Conservation (phyloP, 2,329 filamentous ascomycete species). For the Fonsecaea pedrosoi region DNA sequence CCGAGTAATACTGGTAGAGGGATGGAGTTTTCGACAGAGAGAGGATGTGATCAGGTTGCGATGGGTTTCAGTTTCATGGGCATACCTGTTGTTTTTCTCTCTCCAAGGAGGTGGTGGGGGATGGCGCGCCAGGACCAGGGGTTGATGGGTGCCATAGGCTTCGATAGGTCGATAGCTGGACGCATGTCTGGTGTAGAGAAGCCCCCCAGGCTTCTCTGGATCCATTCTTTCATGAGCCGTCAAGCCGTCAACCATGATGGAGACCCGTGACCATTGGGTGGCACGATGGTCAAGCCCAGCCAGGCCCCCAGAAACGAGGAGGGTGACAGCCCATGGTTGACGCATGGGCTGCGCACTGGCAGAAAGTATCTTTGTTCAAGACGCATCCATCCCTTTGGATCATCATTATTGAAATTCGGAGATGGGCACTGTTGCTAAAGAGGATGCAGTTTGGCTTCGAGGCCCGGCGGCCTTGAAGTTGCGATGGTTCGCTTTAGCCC, state of each 20-base stretch:
- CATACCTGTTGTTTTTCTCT: not conserved
- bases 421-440: conserved; percentile 1
- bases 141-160: not conserved
- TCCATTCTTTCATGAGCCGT: not conserved
- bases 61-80: conserved; percentile 2
- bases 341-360: not conserved
- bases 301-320: not conserved
- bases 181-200: not conserved
- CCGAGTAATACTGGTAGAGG: not conserved
- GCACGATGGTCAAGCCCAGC: not conserved
- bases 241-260: not conserved
- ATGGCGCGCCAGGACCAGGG: not conserved
- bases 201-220: not conserved
- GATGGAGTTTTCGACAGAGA: not conserved
- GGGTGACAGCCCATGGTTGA: not conserved
- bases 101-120: not conserved
- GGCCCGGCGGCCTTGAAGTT: not conserved
- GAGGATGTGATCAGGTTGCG: not conserved
- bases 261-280: not conserved
- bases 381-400: conserved; percentile 10
- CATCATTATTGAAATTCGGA: conserved; percentile 8
- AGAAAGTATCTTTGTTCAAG: not conserved
- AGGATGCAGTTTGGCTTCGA: not conserved
- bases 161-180: not conserved
- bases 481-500: conserved; percentile 1